These are phyloP conservation scores for Reutealis trisperma DNA, from an alignment of 345 rosid genomes.

Conservation along the genomic window DNA sequence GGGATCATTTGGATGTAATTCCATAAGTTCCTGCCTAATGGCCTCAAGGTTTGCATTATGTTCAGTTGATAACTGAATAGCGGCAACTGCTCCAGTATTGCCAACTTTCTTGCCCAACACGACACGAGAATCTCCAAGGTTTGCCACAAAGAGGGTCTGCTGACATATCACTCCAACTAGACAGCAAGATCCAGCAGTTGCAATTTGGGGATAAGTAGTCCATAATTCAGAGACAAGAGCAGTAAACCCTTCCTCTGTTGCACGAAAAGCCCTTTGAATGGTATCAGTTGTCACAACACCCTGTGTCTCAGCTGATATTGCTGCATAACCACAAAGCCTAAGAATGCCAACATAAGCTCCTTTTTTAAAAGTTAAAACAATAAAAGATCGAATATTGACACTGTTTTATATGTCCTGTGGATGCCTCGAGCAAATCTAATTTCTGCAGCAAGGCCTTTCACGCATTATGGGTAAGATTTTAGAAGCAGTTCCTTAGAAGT, in stretches of 20 bases:
- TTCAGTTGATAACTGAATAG: slow-evolving; percentile 78
- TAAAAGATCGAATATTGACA: background rate
- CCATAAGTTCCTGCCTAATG: slow-evolving; percentile 79
- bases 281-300: slow-evolving; percentile 75
- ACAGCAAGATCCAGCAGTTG: slow-evolving; percentile 84
- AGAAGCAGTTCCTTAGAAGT: slow-evolving; percentile 4
- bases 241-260: slow-evolving; percentile 82
- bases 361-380: slow-evolving; percentile 18
- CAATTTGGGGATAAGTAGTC: slow-evolving; percentile 60
- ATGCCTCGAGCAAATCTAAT: slow-evolving; percentile 10
- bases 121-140: slow-evolving; percentile 82
- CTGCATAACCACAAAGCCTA: slow-evolving; percentile 86
- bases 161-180: slow-evolving; percentile 78
- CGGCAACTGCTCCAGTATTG: slow-evolving; percentile 66
- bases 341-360: slow-evolving; percentile 64
- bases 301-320: slow-evolving; percentile 61
- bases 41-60: slow-evolving; percentile 87
- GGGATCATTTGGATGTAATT: slow-evolving; percentile 79
- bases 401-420: background rate
- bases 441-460: background rate
- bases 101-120: slow-evolving; percentile 83
- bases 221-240: slow-evolving; percentile 67
- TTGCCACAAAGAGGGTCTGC: slow-evolving; percentile 82
- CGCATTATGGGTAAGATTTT: background rate
- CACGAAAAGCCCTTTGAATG: slow-evolving; percentile 65